Evolutionary conservation across 1,139 yeast species (phyloP).

Genomic region (Pichiaceae sp.): DNA sequence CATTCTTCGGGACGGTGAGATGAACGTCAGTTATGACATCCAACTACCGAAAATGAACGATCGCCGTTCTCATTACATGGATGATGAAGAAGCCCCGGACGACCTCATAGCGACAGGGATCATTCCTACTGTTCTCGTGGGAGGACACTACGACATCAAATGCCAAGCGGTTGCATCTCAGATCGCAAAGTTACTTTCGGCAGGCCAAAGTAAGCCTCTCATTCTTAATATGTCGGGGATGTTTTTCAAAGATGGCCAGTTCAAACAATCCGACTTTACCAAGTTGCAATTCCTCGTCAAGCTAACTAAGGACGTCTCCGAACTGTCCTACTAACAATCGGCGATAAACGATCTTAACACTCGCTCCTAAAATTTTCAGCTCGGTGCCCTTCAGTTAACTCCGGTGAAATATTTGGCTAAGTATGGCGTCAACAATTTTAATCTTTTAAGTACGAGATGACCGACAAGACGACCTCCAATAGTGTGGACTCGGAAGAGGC

Average conservation of each 20-base stretch:
- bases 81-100: slow-evolving; percentile 7
- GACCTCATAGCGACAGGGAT: slow-evolving; percentile 11
- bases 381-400: too few species aligned
- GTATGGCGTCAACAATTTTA: too few species aligned
- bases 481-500: too few species aligned
- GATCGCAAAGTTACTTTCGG: slow-evolving; percentile 22
- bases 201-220: slow-evolving; percentile 21
- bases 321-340: too few species aligned
- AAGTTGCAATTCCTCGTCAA: slow-evolving; percentile 14
- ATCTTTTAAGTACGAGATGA: too few species aligned
- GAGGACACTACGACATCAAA: slow-evolving; percentile 23
- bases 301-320: slow-evolving; percentile 14
- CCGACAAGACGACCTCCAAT: too few species aligned
- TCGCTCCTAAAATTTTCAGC: too few species aligned
- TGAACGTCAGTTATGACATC: slow-evolving; percentile 31
- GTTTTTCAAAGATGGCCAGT: slow-evolving; percentile 18
- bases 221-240: slow-evolving; percentile 34
- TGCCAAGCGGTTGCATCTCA: slow-evolving; percentile 27
- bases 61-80: slow-evolving; percentile 7
- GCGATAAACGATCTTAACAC: too few species aligned
- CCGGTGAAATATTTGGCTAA: too few species aligned
- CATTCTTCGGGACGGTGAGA: slow-evolving; percentile 30
- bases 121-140: slow-evolving; percentile 21
- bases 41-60: slow-evolving; percentile 21
- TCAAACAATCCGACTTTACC: slow-evolving; percentile 15